Evolutionary conservation across 768 basidiomycete genomes (phyloP).

Genomic region (Daedaleopsis nitida): DNA sequence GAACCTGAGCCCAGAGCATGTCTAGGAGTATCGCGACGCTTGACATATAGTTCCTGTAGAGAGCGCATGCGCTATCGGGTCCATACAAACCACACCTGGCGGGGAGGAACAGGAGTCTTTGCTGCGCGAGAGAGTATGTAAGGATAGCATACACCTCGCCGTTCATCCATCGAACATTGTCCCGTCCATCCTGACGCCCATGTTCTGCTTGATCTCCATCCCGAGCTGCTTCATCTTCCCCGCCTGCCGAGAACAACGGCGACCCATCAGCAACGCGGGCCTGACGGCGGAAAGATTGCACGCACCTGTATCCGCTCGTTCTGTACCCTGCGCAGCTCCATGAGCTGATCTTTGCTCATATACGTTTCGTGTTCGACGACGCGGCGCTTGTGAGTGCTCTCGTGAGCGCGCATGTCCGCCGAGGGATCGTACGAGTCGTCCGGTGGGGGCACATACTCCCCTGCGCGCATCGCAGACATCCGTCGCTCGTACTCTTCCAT

Average conservation of each 20-base stretch:
- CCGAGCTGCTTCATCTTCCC: constrained; percentile 86
- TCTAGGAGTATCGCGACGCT: too few species aligned
- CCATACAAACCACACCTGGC: too few species aligned
- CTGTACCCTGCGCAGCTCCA: constrained; percentile 82
- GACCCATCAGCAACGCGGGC: not conserved
- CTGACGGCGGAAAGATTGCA: constrained; percentile 2
- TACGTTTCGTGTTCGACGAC: constrained; percentile 69
- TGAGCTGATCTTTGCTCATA: constrained; percentile 75
- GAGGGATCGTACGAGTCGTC: constrained; percentile 80
- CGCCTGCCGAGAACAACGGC: constrained; percentile 44
- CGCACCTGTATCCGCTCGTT: constrained; percentile 80
- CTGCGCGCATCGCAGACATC: constrained; percentile 83
- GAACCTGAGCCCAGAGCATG: too few species aligned
- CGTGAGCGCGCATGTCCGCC: constrained; percentile 80
- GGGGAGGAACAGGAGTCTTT: too few species aligned
- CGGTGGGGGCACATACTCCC: constrained; percentile 74
- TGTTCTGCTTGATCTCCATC: constrained; percentile 82
- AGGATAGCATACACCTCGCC: not conserved
- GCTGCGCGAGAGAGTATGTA: too few species aligned
- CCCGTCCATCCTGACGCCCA: constrained; percentile 89
- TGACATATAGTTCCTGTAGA: too few species aligned
- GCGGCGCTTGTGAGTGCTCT: constrained; percentile 69
- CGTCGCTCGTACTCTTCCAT: constrained; percentile 83
- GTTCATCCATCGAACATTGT: constrained; percentile 52
- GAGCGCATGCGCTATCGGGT: too few species aligned